phyloP scores from a whole-genome alignment of 306 rosid species.

The Pyrus pyrifolia region DNA sequence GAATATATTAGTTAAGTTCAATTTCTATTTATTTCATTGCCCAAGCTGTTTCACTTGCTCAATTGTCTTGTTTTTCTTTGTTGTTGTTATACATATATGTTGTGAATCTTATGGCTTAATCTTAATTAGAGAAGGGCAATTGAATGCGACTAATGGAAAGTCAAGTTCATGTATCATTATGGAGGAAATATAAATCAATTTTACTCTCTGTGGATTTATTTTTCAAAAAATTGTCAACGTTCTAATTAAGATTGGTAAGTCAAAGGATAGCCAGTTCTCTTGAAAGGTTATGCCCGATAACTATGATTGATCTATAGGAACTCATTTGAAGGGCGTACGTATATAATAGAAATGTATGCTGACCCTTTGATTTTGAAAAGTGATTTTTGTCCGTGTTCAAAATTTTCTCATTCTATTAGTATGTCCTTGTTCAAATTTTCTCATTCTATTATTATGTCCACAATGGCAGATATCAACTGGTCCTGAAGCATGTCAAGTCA shows the following conservation, averaged over 20 bases:
- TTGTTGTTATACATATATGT: neutral
- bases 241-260: neutral
- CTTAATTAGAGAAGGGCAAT: neutral
- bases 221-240: neutral
- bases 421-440: slow-evolving; percentile 9
- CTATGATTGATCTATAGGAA: neutral
- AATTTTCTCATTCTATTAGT: neutral
- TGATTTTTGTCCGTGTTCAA: slow-evolving; percentile 2
- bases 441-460: slow-evolving; percentile 1
- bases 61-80: neutral
- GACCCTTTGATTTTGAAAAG: neutral
- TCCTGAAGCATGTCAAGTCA: slow-evolving; percentile 93
- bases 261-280: neutral
- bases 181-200: neutral
- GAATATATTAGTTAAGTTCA: neutral
- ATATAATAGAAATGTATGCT: slow-evolving; percentile 6
- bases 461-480: slow-evolving; percentile 85
- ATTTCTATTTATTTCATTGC: neutral
- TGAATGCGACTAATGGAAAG: neutral
- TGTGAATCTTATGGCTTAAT: neutral
- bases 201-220: neutral
- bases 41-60: neutral
- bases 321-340: neutral
- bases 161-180: neutral
- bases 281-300: neutral